A percentile compares a stretch with the other conserved stretches of the same genome.
These are phyloP conservation scores for Eucalyptus leucophloia DNA, from an alignment of 345 rosid genomes.

Conservation along the genomic window DNA sequence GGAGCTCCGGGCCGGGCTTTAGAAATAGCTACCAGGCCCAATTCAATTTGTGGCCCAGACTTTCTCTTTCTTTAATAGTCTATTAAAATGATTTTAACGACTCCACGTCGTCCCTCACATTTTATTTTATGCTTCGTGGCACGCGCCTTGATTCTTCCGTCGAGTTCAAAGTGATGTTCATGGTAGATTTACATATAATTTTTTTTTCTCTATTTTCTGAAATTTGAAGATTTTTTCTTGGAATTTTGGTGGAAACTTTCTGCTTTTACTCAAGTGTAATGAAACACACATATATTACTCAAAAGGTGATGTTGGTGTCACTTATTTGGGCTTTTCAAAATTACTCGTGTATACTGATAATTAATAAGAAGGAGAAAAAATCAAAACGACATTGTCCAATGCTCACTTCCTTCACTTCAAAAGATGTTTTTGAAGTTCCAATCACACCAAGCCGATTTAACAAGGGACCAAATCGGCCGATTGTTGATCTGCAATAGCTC, in stretches of 20 bases:
- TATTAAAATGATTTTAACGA: not conserved
- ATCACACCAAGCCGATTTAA: not conserved
- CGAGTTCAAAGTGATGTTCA: too few species aligned
- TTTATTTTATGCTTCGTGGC: not conserved
- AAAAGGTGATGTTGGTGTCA: not conserved
- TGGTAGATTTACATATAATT: not conserved
- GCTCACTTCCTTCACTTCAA: not conserved
- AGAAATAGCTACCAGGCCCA: not conserved
- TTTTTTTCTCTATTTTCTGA: too few species aligned
- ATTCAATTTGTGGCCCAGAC: not conserved
- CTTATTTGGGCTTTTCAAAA: too few species aligned
- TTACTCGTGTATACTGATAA: too few species aligned
- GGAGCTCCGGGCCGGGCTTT: not conserved
- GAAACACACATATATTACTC: not conserved
- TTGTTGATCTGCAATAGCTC: too few species aligned
- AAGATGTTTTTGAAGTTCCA: not conserved
- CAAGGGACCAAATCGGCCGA: not conserved
- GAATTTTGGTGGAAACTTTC: not conserved
- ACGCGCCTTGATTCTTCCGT: not conserved
- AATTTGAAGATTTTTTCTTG: not conserved
- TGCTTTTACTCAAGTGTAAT: not conserved
- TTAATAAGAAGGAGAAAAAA: too few species aligned
- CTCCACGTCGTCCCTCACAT: not conserved
- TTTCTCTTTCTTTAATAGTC: not conserved
- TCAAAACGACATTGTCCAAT: not conserved